Evolutionary conservation across 495 filamentous ascomycete species (phyloP).

Genomic region (Penicillium pulvis): DNA sequence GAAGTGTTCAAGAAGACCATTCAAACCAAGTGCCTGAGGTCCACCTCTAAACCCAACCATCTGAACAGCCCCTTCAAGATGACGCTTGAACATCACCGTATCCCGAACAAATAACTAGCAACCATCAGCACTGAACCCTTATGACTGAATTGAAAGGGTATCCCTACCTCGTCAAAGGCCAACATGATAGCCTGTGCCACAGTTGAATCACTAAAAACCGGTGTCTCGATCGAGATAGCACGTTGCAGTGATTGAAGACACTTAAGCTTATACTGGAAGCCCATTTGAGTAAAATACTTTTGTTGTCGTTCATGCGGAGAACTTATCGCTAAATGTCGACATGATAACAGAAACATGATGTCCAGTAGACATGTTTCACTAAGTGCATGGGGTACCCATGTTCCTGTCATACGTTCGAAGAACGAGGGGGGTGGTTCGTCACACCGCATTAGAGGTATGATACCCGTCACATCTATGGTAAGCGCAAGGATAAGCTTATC

Average conservation of each 20-base stretch:
- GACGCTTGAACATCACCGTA: slow-evolving; percentile 20
- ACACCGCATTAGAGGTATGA: slow-evolving; percentile 28
- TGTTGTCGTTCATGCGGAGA: slow-evolving; percentile 5
- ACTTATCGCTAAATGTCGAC: slow-evolving; percentile 11
- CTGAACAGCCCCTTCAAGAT: slow-evolving; percentile 22
- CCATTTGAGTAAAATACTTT: slow-evolving; percentile 7
- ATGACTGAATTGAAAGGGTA: neutral
- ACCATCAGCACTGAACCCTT: neutral
- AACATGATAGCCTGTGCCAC: slow-evolving; percentile 28
- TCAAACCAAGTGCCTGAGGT: slow-evolving; percentile 18
- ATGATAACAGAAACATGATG: slow-evolving; percentile 16
- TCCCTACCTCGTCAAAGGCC: slow-evolving; percentile 27
- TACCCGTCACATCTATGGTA: slow-evolving; percentile 9
- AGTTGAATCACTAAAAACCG: slow-evolving; percentile 21
- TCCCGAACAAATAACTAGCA: slow-evolving; percentile 20
- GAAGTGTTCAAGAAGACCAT: slow-evolving; percentile 22
- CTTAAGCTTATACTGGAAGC: slow-evolving; percentile 14
- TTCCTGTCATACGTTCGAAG: slow-evolving; percentile 11
- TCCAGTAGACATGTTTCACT: slow-evolving; percentile 12
- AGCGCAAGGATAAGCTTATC: neutral
- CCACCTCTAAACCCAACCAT: slow-evolving; percentile 27
- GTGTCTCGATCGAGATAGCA: slow-evolving; percentile 14
- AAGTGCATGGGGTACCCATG: slow-evolving; percentile 15
- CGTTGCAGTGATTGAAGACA: slow-evolving; percentile 9
- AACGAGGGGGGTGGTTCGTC: slow-evolving; percentile 11